Evolutionary conservation across 2,329 filamentous ascomycete species (phyloP).

Genomic region (Fusarium xyrophilum): DNA sequence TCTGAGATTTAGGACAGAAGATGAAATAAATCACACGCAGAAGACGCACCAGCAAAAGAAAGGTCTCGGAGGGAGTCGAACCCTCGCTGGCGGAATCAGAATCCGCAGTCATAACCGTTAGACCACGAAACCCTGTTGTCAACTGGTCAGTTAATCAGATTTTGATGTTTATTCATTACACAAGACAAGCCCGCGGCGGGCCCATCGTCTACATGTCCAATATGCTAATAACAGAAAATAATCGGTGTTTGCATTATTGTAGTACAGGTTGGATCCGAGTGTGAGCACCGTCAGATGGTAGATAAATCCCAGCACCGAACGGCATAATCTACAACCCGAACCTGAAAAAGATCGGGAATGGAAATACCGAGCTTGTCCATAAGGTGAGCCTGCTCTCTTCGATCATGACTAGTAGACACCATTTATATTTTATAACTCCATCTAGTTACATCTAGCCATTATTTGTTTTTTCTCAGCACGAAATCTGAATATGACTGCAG

Average conservation of each 20-base stretch:
- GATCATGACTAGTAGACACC: accelerated
- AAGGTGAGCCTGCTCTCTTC: not conserved
- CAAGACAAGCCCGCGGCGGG: too few species aligned
- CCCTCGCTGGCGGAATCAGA: constrained; percentile 1
- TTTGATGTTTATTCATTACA: too few species aligned
- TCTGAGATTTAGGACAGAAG: accelerated
- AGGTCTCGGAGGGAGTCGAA: constrained; percentile 1
- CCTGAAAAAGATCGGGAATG: not conserved
- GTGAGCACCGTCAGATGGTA: not conserved
- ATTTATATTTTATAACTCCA: too few species aligned
- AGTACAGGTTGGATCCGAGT: not conserved
- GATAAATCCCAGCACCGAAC: not conserved
- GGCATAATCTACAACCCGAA: not conserved
- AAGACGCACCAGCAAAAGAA: not conserved
- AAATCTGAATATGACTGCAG: not conserved
- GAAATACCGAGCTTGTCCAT: not conserved
- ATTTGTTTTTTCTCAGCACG: accelerated
- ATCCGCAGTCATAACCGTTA: constrained; percentile 2
- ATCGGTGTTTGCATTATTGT: too few species aligned
- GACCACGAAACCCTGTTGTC: not conserved
- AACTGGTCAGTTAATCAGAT: too few species aligned
- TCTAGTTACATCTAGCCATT: accelerated
- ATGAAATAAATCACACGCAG: accelerated
- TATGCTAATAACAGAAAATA: too few species aligned
- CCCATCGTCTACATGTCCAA: too few species aligned